A percentile compares a stretch with the other conserved stretches of the same genome.
phyloP scores from a whole-genome alignment of 305 asterid genomes.

The Nicotiana rustica region DNA sequence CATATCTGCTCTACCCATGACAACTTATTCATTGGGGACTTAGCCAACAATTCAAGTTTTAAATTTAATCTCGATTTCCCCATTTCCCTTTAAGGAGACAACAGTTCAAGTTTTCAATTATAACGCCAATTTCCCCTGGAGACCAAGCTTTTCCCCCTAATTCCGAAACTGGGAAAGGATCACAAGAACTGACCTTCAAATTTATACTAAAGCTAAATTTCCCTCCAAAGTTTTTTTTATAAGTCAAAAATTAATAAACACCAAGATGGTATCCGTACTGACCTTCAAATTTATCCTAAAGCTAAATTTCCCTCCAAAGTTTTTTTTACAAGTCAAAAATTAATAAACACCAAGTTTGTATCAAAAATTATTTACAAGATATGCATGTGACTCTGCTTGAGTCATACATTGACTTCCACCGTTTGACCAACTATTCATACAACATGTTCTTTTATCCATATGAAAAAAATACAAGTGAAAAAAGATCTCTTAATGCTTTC shows the following conservation, averaged over 20 bases:
- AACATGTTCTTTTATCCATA: slow-evolving; percentile 21
- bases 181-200: too few species aligned
- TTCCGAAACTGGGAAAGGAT: too few species aligned
- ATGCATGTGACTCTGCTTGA: neutral
- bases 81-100: neutral
- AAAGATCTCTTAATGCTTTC: neutral
- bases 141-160: too few species aligned
- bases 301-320: neutral
- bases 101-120: too few species aligned
- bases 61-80: neutral
- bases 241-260: neutral
- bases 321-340: neutral
- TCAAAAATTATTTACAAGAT: neutral
- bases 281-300: too few species aligned
- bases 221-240: neutral
- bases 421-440: neutral
- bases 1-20: neutral
- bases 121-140: too few species aligned
- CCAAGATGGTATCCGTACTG: neutral
- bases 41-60: neutral
- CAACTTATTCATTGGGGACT: neutral
- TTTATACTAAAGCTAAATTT: neutral
- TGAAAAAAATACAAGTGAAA: neutral
- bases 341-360: neutral
- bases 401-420: neutral